phyloP scores from a whole-genome alignment of 768 basidiomycete genomes.

The Leccinellum luteum region DNA sequence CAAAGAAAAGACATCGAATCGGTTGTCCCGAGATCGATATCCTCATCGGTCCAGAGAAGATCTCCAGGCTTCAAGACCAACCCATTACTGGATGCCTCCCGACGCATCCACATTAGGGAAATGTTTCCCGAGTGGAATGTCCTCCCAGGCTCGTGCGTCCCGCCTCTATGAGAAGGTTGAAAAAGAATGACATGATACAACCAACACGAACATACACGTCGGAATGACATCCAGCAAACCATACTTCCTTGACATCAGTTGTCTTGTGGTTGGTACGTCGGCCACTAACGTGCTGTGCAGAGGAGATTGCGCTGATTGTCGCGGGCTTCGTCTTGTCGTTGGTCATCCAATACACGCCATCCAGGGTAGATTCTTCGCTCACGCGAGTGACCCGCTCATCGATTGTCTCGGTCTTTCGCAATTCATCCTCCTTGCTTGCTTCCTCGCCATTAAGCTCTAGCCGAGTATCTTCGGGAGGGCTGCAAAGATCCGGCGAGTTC shows the following conservation, averaged over 20 bases:
- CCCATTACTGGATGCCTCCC: conserved; percentile 24
- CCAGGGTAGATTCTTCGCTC: conserved; percentile 1
- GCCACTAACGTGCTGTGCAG: background rate
- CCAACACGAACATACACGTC: conserved; percentile 25
- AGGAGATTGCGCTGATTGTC: background rate
- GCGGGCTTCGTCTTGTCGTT: background rate
- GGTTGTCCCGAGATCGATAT: conserved; percentile 16
- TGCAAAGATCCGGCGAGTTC: conserved; percentile 19
- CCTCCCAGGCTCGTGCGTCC: conserved; percentile 13
- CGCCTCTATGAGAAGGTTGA: conserved; percentile 8
- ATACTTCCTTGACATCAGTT: conserved; percentile 34
- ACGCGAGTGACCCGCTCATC: background rate
- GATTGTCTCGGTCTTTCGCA: background rate
- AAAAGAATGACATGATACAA: background rate
- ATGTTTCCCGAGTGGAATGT: conserved; percentile 14
- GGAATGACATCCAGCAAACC: conserved; percentile 32
- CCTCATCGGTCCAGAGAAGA: conserved; percentile 17
- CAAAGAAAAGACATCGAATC: conserved; percentile 16
- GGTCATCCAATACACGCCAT: background rate
- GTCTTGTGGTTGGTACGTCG: background rate
- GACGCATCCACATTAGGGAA: conserved; percentile 31
- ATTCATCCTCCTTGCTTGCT: background rate
- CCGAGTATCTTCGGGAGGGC: conserved; percentile 26
- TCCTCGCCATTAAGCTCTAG: background rate
- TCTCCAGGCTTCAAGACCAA: conserved; percentile 21